A percentile compares a stretch with the other conserved stretches of the same genome.
Evolutionary conservation across 2,329 filamentous ascomycete genomes (phyloP).

Genomic region (Calonectria pauciramosa): DNA sequence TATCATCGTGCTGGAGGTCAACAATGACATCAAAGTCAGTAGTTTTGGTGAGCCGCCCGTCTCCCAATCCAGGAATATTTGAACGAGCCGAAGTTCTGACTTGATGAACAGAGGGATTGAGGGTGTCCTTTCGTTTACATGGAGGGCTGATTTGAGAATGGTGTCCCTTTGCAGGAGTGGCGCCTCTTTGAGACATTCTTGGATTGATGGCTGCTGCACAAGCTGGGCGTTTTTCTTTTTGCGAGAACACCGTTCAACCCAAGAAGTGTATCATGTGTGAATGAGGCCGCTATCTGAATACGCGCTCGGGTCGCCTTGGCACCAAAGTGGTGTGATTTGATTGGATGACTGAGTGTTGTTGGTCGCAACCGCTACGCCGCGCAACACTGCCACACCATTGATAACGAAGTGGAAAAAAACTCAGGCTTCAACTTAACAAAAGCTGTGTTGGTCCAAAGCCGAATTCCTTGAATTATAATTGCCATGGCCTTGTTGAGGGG

Average conservation of each 20-base stretch:
- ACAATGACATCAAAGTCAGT: neutral
- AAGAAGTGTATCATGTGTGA: neutral
- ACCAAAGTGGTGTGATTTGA: neutral
- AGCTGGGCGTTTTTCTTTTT: neutral
- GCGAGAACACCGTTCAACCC: neutral
- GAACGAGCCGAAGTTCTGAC: neutral
- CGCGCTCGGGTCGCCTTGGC: neutral
- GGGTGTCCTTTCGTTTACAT: neutral
- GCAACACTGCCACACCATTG: neutral
- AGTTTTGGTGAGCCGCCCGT: neutral
- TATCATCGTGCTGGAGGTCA: neutral
- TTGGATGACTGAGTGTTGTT: neutral
- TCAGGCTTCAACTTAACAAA: neutral
- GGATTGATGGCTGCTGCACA: neutral
- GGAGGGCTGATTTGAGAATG: neutral
- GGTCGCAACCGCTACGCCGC: neutral
- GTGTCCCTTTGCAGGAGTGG: neutral
- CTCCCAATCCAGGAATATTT: neutral
- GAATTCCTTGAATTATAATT: neutral
- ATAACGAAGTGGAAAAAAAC: neutral
- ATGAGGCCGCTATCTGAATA: neutral
- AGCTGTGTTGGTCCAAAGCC: neutral
- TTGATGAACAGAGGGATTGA: neutral
- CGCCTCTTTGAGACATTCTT: neutral
- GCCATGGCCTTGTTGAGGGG: neutral